A percentile compares a stretch with the other conserved stretches of the same genome.
These are phyloP conservation scores for Zopfia rhizophila DNA, from an alignment of 2,329 filamentous ascomycete genomes.

Conservation along the genomic window DNA sequence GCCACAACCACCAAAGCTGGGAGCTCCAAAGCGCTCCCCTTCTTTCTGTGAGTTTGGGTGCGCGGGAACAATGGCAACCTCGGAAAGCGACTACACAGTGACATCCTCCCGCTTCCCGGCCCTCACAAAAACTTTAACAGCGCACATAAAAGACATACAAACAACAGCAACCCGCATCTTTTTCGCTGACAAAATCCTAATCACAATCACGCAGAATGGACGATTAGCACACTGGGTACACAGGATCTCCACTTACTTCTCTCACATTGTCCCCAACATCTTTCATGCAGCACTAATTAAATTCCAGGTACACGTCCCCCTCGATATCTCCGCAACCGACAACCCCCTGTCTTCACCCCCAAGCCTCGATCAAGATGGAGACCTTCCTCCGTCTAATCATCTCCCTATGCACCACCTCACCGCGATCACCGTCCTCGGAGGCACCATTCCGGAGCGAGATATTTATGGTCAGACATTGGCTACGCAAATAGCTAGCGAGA, in stretches of 20 bases:
- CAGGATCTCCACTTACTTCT: slow-evolving; percentile 7
- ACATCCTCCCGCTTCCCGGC: slow-evolving; percentile 72
- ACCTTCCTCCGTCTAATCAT: slow-evolving; percentile 53
- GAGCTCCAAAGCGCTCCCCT: too few species aligned
- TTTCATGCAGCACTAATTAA: slow-evolving; percentile 24
- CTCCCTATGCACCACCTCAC: slow-evolving; percentile 86
- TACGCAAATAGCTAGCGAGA: slow-evolving; percentile 84
- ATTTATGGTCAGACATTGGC: slow-evolving; percentile 88
- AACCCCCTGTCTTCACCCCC: slow-evolving; percentile 62
- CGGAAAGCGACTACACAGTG: slow-evolving; percentile 32
- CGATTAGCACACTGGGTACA: slow-evolving; percentile 90
- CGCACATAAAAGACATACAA: slow-evolving; percentile 71
- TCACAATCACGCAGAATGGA: slow-evolving; percentile 88
- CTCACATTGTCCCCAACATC: slow-evolving; percentile 30
- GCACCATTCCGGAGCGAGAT: slow-evolving; percentile 80
- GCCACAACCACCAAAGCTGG: too few species aligned
- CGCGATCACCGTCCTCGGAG: slow-evolving; percentile 86
- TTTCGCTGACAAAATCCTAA: slow-evolving; percentile 90
- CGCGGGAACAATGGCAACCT: slow-evolving; percentile 19
- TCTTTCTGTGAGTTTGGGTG: too few species aligned
- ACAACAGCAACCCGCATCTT: slow-evolving; percentile 78
- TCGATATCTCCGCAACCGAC: slow-evolving; percentile 75
- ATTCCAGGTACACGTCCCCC: slow-evolving; percentile 77
- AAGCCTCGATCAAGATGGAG: slow-evolving; percentile 58
- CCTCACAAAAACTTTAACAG: slow-evolving; percentile 63